Conservation (phyloP, 768 basidiomycete species). For the Mrakia gelida region DNA sequence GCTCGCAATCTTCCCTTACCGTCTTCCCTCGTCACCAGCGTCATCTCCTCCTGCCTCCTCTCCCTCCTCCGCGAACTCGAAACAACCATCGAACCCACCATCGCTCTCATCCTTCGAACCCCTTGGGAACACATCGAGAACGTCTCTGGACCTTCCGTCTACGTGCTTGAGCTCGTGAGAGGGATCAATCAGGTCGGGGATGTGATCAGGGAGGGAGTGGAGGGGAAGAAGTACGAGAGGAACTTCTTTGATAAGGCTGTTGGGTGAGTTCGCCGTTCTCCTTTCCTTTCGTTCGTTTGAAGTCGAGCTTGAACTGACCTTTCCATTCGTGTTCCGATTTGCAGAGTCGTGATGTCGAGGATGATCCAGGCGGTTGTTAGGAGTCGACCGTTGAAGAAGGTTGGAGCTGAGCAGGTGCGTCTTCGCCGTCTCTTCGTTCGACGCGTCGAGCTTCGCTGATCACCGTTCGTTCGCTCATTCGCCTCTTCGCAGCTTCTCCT, state of each 20-base stretch:
- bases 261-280: constrained; percentile 53
- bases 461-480: neutral
- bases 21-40: constrained; percentile 51
- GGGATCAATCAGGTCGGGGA: constrained; percentile 73
- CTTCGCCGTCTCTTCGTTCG: neutral
- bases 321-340: neutral
- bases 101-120: constrained; percentile 68
- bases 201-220: constrained; percentile 69
- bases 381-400: constrained; percentile 84
- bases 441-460: neutral
- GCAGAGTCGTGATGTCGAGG: constrained; percentile 72
- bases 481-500: constrained; percentile 63
- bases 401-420: constrained; percentile 86
- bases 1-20: too few relatives aligned
- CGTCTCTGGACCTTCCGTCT: constrained; percentile 81
- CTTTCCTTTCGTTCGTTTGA: too few relatives aligned
- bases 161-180: constrained; percentile 69
- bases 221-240: constrained; percentile 89
- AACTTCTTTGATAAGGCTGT: constrained; percentile 92
- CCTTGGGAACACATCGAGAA: constrained; percentile 69
- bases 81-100: constrained; percentile 69
- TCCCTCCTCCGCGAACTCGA: constrained; percentile 81
- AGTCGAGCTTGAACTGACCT: neutral
- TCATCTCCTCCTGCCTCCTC: constrained; percentile 76
- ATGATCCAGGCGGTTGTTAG: constrained; percentile 86